Percentiles rank a stretch among this genome's conserved stretches.
phyloP scores from a whole-genome alignment of 805 yeast genomes.

The Jamesozyma jinghongensis region DNA sequence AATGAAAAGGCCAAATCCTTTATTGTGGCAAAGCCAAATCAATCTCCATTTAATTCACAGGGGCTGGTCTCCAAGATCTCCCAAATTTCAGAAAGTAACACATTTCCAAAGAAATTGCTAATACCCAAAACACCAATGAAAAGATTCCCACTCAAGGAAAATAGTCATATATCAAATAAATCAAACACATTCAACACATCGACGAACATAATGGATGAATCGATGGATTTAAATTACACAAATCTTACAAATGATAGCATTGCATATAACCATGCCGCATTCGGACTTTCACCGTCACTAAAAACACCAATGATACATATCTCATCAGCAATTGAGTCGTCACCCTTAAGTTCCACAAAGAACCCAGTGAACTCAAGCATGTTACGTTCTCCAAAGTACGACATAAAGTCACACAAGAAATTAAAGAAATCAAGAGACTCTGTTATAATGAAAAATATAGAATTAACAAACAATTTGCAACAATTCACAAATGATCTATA shows the following conservation, averaged over 20 bases:
- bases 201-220: slow-evolving; percentile 11
- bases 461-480: slow-evolving; percentile 27
- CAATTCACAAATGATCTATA: slow-evolving; percentile 31
- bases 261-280: slow-evolving; percentile 3
- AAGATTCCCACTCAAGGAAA: slow-evolving; percentile 22
- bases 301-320: slow-evolving; percentile 10
- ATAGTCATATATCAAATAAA: slow-evolving; percentile 4
- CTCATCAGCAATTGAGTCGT: slow-evolving; percentile 10
- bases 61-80: slow-evolving; percentile 26
- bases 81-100: slow-evolving; percentile 2
- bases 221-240: slow-evolving; percentile 8
- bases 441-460: slow-evolving; percentile 23
- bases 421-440: slow-evolving; percentile 23
- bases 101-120: slow-evolving; percentile 17
- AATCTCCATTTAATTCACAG: slow-evolving; percentile 18
- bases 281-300: slow-evolving; percentile 14
- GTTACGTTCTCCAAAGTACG: slow-evolving; percentile 7
- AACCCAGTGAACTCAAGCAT: background rate
- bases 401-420: slow-evolving; percentile 17
- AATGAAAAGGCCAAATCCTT: slow-evolving; percentile 5
- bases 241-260: slow-evolving; percentile 13
- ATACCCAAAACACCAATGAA: slow-evolving; percentile 29
- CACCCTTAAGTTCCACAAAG: slow-evolving; percentile 11
- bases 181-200: background rate
- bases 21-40: slow-evolving; percentile 22